A percentile compares a stretch with the other conserved stretches of the same genome.
phyloP scores from a whole-genome alignment of 2,329 filamentous ascomycete species.

The Coniochaeta pulveracea region DNA sequence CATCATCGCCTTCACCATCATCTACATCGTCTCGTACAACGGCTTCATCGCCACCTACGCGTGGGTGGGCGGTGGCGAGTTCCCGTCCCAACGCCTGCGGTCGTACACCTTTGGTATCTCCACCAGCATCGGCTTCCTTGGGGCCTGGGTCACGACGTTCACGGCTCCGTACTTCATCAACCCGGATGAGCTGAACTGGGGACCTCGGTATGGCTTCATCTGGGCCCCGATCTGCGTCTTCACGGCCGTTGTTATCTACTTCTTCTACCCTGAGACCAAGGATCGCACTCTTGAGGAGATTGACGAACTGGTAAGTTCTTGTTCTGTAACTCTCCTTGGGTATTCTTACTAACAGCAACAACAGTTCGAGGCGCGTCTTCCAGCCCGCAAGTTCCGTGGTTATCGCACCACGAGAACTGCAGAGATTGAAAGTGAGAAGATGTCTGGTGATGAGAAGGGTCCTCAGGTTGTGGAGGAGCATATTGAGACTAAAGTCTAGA shows the following conservation, averaged over 20 bases:
- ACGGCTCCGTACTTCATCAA: slow-evolving; percentile 52
- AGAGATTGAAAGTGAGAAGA: background rate
- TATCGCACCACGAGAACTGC: background rate
- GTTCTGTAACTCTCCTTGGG: background rate
- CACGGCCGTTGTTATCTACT: slow-evolving; percentile 27
- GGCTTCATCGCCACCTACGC: slow-evolving; percentile 42
- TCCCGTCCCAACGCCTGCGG: slow-evolving; percentile 43
- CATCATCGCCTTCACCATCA: slow-evolving; percentile 38
- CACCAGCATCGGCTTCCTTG: slow-evolving; percentile 39
- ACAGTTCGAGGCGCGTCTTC: background rate
- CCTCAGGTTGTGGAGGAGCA: slow-evolving; percentile 2
- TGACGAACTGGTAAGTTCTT: slow-evolving; percentile 35
- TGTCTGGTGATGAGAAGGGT: background rate
- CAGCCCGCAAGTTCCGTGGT: slow-evolving; percentile 3
- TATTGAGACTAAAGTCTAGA: no score
- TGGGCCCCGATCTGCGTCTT: slow-evolving; percentile 30
- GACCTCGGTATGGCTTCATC: slow-evolving; percentile 45
- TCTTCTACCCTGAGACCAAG: slow-evolving; percentile 42
- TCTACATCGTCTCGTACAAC: slow-evolving; percentile 44
- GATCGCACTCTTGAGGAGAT: slow-evolving; percentile 41
- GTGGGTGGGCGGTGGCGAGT: slow-evolving; percentile 44
- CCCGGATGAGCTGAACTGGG: slow-evolving; percentile 39
- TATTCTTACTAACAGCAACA: background rate
- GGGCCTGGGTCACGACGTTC: slow-evolving; percentile 45
- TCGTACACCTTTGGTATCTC: slow-evolving; percentile 46